phyloP scores from a whole-genome alignment of 768 basidiomycete species.

The Holtermanniella nyarrowii region DNA sequence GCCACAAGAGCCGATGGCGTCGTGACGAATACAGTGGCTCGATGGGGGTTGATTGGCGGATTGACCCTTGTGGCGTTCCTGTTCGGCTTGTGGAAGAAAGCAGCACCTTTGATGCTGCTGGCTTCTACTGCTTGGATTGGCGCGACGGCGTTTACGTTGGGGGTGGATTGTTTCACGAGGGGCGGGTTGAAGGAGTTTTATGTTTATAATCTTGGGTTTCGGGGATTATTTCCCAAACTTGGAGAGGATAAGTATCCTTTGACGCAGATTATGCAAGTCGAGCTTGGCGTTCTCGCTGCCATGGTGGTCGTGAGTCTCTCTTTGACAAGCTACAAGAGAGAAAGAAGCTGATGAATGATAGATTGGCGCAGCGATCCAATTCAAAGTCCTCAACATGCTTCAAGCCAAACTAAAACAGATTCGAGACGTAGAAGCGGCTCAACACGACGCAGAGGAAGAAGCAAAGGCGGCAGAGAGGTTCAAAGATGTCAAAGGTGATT shows the following conservation, averaged over 20 bases:
- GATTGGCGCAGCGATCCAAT: slow-evolving; percentile 82
- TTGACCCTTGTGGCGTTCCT: slow-evolving; percentile 69
- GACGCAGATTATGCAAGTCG: slow-evolving; percentile 83
- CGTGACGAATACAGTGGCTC: slow-evolving; percentile 61
- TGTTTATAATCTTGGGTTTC: slow-evolving; percentile 88
- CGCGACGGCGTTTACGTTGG: slow-evolving; percentile 78
- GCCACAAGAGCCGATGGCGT: slow-evolving; percentile 73
- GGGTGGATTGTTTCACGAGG: slow-evolving; percentile 86
- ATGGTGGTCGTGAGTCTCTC: slow-evolving; percentile 49
- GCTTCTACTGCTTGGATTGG: slow-evolving; percentile 76
- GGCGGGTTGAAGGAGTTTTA: slow-evolving; percentile 96
- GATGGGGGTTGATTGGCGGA: slow-evolving; percentile 89
- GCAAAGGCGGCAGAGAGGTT: slow-evolving; percentile 62
- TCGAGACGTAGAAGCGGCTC: slow-evolving; percentile 55
- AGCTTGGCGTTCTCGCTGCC: slow-evolving; percentile 76
- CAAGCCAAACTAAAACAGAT: slow-evolving; percentile 64
- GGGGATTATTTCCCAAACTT: slow-evolving; percentile 66
- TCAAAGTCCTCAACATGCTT: slow-evolving; percentile 71
- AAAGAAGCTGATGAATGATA: slow-evolving; percentile 2
- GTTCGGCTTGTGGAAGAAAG: slow-evolving; percentile 70
- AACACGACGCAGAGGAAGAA: slow-evolving; percentile 66
- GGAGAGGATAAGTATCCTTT: slow-evolving; percentile 62
- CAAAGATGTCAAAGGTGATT: slow-evolving; percentile 55
- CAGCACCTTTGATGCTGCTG: slow-evolving; percentile 79
- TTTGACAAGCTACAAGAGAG: neutral